A percentile compares a stretch with the other conserved stretches of the same genome.
These are phyloP conservation scores for Trichoderma asperellum DNA, from an alignment of 2,329 filamentous ascomycete species.

Conservation along the genomic window DNA sequence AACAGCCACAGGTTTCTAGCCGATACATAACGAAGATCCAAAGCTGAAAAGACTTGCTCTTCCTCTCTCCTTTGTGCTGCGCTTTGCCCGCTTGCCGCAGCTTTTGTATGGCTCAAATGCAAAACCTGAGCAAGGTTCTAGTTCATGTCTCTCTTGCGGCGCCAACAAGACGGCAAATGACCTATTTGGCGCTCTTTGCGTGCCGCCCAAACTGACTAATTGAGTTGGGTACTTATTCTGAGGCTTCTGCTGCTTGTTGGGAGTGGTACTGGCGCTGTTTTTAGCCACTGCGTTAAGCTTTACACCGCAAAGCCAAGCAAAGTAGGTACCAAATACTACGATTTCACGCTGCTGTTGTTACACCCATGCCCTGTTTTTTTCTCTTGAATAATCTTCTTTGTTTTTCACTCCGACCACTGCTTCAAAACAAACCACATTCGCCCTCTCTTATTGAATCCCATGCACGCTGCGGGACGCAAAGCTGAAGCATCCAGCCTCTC, in stretches of 20 bases:
- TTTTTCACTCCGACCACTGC: background rate
- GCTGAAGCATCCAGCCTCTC: background rate
- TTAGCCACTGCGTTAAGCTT: background rate
- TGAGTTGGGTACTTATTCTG: background rate
- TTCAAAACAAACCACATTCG: background rate
- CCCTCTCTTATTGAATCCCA: background rate
- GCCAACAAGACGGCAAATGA: background rate
- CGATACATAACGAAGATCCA: background rate
- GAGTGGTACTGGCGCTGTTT: background rate
- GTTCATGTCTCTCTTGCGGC: background rate
- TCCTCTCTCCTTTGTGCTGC: background rate
- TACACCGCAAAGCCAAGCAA: background rate
- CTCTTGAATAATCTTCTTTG: background rate
- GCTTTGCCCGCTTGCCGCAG: slow-evolving; percentile 4
- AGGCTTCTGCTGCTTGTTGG: background rate
- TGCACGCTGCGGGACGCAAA: background rate
- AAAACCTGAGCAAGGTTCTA: background rate
- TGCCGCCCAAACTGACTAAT: background rate
- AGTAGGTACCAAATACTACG: background rate
- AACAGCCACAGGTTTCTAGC: slow-evolving; percentile 3
- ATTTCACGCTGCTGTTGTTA: background rate
- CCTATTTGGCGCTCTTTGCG: background rate
- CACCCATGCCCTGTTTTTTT: background rate
- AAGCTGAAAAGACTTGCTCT: background rate
- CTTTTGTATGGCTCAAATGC: background rate